Conservation (phyloP, 2,329 filamentous ascomycete genomes). For the Microsporum ferrugineum region DNA sequence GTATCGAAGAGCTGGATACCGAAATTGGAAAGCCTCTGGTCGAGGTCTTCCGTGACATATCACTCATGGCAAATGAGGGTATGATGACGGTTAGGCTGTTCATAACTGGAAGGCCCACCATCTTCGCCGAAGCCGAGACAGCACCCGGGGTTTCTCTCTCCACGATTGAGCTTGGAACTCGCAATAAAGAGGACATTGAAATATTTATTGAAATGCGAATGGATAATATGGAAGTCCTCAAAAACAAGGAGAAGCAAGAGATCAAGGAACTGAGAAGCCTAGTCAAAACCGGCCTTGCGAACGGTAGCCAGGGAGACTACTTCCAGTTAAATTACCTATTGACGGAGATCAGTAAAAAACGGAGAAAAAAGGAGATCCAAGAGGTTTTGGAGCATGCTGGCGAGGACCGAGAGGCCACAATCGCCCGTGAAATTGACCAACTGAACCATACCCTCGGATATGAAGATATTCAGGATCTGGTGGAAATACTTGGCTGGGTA, state of each 20-base stretch:
- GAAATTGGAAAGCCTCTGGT: constrained; percentile 16
- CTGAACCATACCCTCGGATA: constrained; percentile 17
- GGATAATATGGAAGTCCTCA: constrained; percentile 20
- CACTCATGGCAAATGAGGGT: constrained; percentile 9
- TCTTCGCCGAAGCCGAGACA: constrained; percentile 15
- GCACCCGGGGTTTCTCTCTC: constrained; percentile 9
- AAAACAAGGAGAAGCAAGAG: constrained; percentile 12
- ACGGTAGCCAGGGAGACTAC: constrained; percentile 19
- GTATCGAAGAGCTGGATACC: constrained; percentile 36
- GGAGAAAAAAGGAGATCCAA: constrained; percentile 21
- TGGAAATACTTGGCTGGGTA: constrained; percentile 22
- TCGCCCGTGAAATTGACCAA: constrained; percentile 17
- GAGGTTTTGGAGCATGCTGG: constrained; percentile 19
- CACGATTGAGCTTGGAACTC: constrained; percentile 14
- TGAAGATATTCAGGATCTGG: constrained; percentile 22
- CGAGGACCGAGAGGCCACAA: constrained; percentile 18
- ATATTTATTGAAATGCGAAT: constrained; percentile 19
- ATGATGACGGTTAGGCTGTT: constrained; percentile 16
- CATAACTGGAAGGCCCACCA: constrained; percentile 15
- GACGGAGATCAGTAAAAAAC: constrained; percentile 19
- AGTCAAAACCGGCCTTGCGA: constrained; percentile 16
- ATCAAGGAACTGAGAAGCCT: constrained; percentile 17
- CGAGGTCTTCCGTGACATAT: constrained; percentile 14
- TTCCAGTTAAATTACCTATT: constrained; percentile 19
- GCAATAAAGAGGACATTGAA: constrained; percentile 17